Base-by-base conservation (phyloP, 306 rosid species). In the Hippophae tibetana region DNA sequence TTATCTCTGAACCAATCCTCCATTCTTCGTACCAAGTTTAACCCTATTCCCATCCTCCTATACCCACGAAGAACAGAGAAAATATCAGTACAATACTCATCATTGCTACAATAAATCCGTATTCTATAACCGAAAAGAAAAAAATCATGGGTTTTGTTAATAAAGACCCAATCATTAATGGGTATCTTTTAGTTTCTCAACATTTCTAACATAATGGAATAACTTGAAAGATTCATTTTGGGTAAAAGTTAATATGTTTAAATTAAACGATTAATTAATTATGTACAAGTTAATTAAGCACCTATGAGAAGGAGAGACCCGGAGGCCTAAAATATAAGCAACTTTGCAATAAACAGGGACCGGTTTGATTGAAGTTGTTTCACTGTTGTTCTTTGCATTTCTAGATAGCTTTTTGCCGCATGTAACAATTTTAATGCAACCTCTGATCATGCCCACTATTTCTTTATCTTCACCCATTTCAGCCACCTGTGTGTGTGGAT, bases 11-110 rank as follows among this genome's bases (percentile, higher is more conserved):
- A 85, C 99, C 99, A 92, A 5, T 65, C 77, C 72, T 92, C 99
- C 72, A 85, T 65, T 65, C 62, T 61, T 0, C 62, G 31, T 43
- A 92, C 96, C 14, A 92, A 79, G 70, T 83, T 76, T 47, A 80
- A 68, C 62, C 90, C 99, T 62, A 92, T 83, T 72, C 99, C 99
- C 93, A 83, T 76, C 74, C 99, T 81, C 82, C 99, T 92, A 78
- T 62, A 54, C 48, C 13, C 1, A 10, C 40, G 3, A 52, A 41
- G 26, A 14, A 3, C 26, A 11, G 10, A 4, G 3, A 0, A 44
- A 54, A 25, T 46, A 55, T 10, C 0, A 66, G 3, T 13, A 7
- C 7, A n/a, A 56, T 6, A n/a, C 13, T 10, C 60, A n/a, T 2
- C 38, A 31, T 31, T 31, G 3, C 38, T 31, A 31, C 5, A 31